Percentiles rank a stretch among this genome's conserved stretches.
These are phyloP conservation scores for Trichoderma orchidacearum DNA, from an alignment of 495 filamentous ascomycete genomes.

Conservation along the genomic window DNA sequence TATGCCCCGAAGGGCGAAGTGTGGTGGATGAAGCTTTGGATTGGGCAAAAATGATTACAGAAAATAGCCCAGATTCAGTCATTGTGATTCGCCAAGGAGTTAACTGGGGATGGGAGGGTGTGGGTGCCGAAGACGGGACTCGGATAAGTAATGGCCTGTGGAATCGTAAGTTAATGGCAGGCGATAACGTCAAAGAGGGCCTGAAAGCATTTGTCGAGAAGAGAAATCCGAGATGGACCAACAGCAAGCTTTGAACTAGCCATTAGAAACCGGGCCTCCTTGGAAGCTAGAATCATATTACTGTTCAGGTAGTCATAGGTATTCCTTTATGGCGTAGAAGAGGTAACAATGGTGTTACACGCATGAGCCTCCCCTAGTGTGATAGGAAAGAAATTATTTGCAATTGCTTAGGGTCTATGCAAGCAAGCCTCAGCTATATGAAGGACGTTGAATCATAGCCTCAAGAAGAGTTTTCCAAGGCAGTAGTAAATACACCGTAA, in stretches of 20 bases:
- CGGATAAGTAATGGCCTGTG: neutral
- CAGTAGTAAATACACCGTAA: constrained; percentile 39
- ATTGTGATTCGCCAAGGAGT: constrained; percentile 53
- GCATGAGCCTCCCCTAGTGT: too few species aligned
- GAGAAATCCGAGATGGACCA: constrained; percentile 22
- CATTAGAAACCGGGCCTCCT: too few species aligned
- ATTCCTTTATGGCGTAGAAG: too few species aligned
- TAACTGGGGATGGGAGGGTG: constrained; percentile 47
- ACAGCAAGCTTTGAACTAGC: constrained; percentile 14
- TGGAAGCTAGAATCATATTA: too few species aligned
- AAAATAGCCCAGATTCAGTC: constrained; percentile 59
- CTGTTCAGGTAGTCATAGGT: too few species aligned
- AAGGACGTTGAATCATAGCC: neutral
- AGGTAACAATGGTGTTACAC: too few species aligned
- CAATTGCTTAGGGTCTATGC: too few species aligned
- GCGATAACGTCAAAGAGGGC: constrained; percentile 24
- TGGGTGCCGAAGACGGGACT: neutral
- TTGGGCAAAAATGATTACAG: constrained; percentile 35
- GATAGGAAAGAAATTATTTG: too few species aligned
- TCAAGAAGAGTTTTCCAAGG: neutral
- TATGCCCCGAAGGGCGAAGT: constrained; percentile 32
- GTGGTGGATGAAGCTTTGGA: constrained; percentile 31
- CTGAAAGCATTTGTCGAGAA: constrained; percentile 25
- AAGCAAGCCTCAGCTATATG: too few species aligned
- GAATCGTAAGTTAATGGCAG: constrained; percentile 2